These are phyloP conservation scores for Leptographium galeiforme DNA, from an alignment of 2,329 filamentous ascomycete species.

Conservation along the genomic window DNA sequence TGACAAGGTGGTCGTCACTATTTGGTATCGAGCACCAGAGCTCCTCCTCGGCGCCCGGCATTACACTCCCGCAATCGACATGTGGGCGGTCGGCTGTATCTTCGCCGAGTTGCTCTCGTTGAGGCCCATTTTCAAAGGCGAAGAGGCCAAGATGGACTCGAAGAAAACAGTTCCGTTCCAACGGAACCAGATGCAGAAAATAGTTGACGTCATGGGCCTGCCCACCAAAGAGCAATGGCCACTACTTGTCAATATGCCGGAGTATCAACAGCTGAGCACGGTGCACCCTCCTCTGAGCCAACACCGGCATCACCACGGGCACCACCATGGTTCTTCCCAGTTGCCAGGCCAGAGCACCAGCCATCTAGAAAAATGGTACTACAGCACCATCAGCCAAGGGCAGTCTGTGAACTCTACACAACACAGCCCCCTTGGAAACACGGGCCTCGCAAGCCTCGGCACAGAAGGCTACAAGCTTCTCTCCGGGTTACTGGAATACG, in stretches of 20 bases:
- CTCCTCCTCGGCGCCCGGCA: slow-evolving; percentile 84
- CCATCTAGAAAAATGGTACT: slow-evolving; percentile 69
- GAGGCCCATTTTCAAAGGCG: slow-evolving; percentile 92
- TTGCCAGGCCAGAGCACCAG: slow-evolving; percentile 23
- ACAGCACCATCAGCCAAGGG: slow-evolving; percentile 53
- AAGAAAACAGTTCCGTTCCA: slow-evolving; percentile 98
- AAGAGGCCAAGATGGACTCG: slow-evolving; percentile 96
- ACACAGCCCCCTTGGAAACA: slow-evolving; percentile 25
- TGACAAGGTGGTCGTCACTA: slow-evolving; percentile 97
- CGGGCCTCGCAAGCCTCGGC: slow-evolving; percentile 46
- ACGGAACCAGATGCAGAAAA: slow-evolving; percentile 97
- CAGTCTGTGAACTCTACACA: slow-evolving; percentile 21
- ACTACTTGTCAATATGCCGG: slow-evolving; percentile 70
- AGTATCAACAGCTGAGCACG: slow-evolving; percentile 58
- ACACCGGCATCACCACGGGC: slow-evolving; percentile 16
- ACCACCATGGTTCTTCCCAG: not conserved
- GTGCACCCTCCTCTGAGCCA: slow-evolving; percentile 32
- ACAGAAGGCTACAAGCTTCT: slow-evolving; percentile 72
- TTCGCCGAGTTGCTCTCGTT: slow-evolving; percentile 87
- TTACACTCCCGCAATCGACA: slow-evolving; percentile 91
- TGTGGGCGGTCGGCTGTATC: slow-evolving; percentile 97
- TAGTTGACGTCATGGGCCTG: slow-evolving; percentile 88
- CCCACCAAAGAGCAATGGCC: slow-evolving; percentile 86
- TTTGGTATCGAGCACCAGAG: slow-evolving; percentile 96
- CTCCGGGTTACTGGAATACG: slow-evolving; percentile 76